Conservation (phyloP, 805 yeast species). For the Kodamaea kakaduensis region DNA sequence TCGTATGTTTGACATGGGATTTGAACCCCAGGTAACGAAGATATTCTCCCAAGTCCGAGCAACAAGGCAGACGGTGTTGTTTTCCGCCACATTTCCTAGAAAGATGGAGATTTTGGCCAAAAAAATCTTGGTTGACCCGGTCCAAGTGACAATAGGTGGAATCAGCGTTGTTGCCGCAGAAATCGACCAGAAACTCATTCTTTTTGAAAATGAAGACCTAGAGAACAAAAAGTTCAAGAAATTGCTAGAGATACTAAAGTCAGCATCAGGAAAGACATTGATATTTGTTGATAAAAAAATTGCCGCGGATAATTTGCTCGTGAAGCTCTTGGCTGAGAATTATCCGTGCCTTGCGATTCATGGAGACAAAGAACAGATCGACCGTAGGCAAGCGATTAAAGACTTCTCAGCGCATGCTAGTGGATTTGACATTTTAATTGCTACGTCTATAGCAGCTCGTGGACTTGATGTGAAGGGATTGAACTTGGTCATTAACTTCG, state of each 20-base stretch:
- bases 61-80: slow-evolving; percentile 83
- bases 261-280: slow-evolving; percentile 50
- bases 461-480: slow-evolving; percentile 91
- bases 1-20: slow-evolving; percentile 94
- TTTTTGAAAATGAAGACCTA: slow-evolving; percentile 31
- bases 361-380: slow-evolving; percentile 88
- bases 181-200: slow-evolving; percentile 66
- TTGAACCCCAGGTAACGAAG: slow-evolving; percentile 90
- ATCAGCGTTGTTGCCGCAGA: slow-evolving; percentile 77
- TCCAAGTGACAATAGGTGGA: slow-evolving; percentile 77
- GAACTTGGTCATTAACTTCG: slow-evolving; percentile 67
- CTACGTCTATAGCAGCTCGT: slow-evolving; percentile 93
- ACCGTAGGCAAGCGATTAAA: slow-evolving; percentile 68
- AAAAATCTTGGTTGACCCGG: slow-evolving; percentile 57
- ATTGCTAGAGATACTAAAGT: slow-evolving; percentile 54
- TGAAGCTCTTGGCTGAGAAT: slow-evolving; percentile 48
- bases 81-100: slow-evolving; percentile 90
- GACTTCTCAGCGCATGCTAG: slow-evolving; percentile 58
- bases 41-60: slow-evolving; percentile 74
- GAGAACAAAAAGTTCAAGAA: slow-evolving; percentile 48
- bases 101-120: slow-evolving; percentile 74
- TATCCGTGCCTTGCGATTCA: slow-evolving; percentile 69
- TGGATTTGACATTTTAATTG: slow-evolving; percentile 62
- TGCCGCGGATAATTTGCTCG: slow-evolving; percentile 69
- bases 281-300: slow-evolving; percentile 87